Base-by-base conservation (phyloP, 2,329 filamentous ascomycete species). In the Drechslera avenae region DNA sequence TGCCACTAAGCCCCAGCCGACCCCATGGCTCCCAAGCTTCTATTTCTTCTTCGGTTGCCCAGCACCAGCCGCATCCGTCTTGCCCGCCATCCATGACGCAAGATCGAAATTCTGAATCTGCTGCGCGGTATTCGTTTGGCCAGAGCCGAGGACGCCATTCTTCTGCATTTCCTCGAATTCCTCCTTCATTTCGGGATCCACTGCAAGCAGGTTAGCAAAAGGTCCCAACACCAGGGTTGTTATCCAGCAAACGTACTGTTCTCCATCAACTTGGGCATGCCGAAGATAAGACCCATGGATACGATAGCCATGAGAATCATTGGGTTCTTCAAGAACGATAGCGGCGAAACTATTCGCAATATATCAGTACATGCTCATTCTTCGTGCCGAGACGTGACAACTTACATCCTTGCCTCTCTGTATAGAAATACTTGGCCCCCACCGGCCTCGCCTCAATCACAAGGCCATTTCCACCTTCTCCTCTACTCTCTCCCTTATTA, bases 241-340 rank as follows among this genome's bases (percentile, higher is more conserved):
- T 37, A 32, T 26, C 18, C 36, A n/a, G 39, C 42, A 21, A 23
- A 83, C 90, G 57, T 84, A 97, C 92, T 96, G 72, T 94, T 97
- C 43, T 97, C 92, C 78, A 97, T 86, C 48, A 99, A 75, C 75
- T 97, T 94, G 12, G 94, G 94, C 89, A 97, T 90, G 60, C 92
- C 92, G 65, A 97, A 82, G 57, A 96, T 91, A 60, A 97, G 79
- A 4, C 78, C 86, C 79, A 97, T 85, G 55, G 87, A 91, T 32
- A 94, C 86, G 28, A 96, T 76, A 4, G 88, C 91, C 79, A 99
- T 88, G 54, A 99, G 82, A 58, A 97, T 97, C 91, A 97, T 97
- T 3, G 94, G 94, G 71, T 90, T 96, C 79, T 94, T 94, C 65
- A 97, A 80, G 48, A 97, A 86, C 51, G 83, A 84, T 50, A 97